Evolutionary conservation across 768 basidiomycete species (phyloP).

Genomic region (Suillus spraguei): DNA sequence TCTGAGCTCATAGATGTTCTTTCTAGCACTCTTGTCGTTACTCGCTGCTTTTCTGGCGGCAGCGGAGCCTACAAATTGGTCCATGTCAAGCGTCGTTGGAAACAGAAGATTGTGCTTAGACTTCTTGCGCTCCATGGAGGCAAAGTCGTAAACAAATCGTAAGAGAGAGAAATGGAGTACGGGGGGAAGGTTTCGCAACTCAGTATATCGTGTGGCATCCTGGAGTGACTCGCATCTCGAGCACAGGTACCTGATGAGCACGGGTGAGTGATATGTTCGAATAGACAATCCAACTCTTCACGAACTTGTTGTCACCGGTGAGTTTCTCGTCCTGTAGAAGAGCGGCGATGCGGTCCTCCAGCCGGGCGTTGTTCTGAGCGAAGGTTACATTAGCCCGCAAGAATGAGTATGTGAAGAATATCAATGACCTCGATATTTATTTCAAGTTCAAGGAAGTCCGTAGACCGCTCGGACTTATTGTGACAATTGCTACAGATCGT

Average conservation of each 20-base stretch:
- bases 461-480: slow-evolving; percentile 63
- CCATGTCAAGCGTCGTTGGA: slow-evolving; percentile 75
- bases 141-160: slow-evolving; percentile 88
- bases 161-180: slow-evolving; percentile 90
- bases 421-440: slow-evolving; percentile 69
- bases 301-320: slow-evolving; percentile 80
- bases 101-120: slow-evolving; percentile 82
- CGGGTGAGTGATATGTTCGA: slow-evolving; percentile 1
- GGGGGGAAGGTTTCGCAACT: slow-evolving; percentile 74
- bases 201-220: slow-evolving; percentile 78
- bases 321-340: slow-evolving; percentile 72
- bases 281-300: not conserved
- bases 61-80: slow-evolving; percentile 51
- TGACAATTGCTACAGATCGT: slow-evolving; percentile 77
- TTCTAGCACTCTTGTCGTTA: slow-evolving; percentile 16
- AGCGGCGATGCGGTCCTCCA: slow-evolving; percentile 73
- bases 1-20: slow-evolving; percentile 73
- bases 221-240: slow-evolving; percentile 70
- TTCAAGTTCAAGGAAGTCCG: slow-evolving; percentile 88
- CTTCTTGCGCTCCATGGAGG: slow-evolving; percentile 83
- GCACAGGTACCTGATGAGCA: slow-evolving; percentile 70
- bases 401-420: not conserved
- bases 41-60: slow-evolving; percentile 21
- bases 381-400: slow-evolving; percentile 4
- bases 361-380: slow-evolving; percentile 62